Percentiles rank a stretch among this genome's conserved stretches.
phyloP scores from a whole-genome alignment of 495 filamentous ascomycete species.

The Aspergillus cavernicola region DNA sequence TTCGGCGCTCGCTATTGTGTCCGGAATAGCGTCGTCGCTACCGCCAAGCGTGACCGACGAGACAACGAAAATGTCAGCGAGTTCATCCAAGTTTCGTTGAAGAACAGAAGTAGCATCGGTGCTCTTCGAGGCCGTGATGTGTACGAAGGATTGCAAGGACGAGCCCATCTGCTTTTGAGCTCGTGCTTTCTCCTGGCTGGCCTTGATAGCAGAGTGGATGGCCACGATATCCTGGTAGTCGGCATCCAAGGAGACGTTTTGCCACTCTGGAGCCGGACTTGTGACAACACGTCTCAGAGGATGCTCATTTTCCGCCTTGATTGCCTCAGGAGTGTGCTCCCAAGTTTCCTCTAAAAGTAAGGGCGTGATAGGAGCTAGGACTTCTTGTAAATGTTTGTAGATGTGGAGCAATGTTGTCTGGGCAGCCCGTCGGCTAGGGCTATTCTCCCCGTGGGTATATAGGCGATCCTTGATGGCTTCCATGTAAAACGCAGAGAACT shows the following conservation, averaged over 20 bases:
- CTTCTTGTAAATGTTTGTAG: slow-evolving; percentile 64
- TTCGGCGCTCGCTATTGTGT: slow-evolving; percentile 27
- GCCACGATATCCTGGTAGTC: slow-evolving; percentile 58
- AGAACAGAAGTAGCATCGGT: slow-evolving; percentile 36
- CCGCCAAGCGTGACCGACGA: slow-evolving; percentile 56
- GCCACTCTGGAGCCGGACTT: slow-evolving; percentile 31
- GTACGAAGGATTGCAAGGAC: slow-evolving; percentile 67
- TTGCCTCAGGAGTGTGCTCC: slow-evolving; percentile 63
- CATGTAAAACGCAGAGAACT: slow-evolving; percentile 91
- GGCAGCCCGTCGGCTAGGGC: slow-evolving; percentile 45
- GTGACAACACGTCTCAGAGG: slow-evolving; percentile 39
- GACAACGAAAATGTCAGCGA: slow-evolving; percentile 73
- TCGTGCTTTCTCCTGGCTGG: slow-evolving; percentile 64
- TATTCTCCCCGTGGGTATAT: slow-evolving; percentile 69
- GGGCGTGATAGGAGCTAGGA: slow-evolving; percentile 78
- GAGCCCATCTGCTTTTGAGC: slow-evolving; percentile 64
- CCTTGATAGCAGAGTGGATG: slow-evolving; percentile 61
- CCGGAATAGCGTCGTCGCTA: slow-evolving; percentile 24
- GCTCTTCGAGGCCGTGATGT: slow-evolving; percentile 36
- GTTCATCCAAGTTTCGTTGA: slow-evolving; percentile 54
- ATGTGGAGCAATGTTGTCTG: slow-evolving; percentile 71
- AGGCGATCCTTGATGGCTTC: slow-evolving; percentile 87
- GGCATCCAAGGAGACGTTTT: slow-evolving; percentile 38
- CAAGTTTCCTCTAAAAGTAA: slow-evolving; percentile 85
- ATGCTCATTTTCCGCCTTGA: slow-evolving; percentile 51